These are phyloP conservation scores for Stagonosporopsis vannaccii DNA, from an alignment of 2,329 filamentous ascomycete species.

Conservation along the genomic window DNA sequence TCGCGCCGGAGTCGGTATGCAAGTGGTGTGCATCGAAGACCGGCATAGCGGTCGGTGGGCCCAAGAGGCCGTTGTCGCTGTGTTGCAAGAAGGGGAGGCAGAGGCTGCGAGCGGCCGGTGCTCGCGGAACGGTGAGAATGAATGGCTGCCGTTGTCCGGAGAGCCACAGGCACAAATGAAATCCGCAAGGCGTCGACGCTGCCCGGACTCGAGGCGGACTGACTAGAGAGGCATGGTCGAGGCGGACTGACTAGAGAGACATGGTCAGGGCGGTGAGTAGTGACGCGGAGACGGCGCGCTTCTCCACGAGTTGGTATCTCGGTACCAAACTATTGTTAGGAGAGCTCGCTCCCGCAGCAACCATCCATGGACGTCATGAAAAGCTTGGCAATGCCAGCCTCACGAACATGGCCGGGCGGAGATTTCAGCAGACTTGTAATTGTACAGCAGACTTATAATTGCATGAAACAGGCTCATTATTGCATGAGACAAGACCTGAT, in stretches of 20 bases:
- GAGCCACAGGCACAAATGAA: not conserved
- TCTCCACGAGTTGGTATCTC: constrained; percentile 10
- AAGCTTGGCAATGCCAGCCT: constrained; percentile 5
- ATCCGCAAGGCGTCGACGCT: constrained; percentile 2
- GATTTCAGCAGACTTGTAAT: no score
- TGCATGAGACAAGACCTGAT: no score
- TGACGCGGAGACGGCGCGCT: constrained; percentile 20
- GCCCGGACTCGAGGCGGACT: constrained; percentile 10
- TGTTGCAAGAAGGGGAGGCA: constrained; percentile 28
- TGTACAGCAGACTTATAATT: no score
- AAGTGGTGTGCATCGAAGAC: constrained; percentile 32
- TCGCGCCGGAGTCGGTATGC: constrained; percentile 23
- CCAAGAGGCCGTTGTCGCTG: constrained; percentile 16
- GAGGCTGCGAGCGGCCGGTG: constrained; percentile 31
- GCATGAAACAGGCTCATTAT: no score
- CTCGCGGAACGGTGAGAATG: constrained; percentile 19
- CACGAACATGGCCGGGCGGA: no score
- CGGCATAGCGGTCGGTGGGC: constrained; percentile 37
- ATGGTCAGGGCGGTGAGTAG: constrained; percentile 24
- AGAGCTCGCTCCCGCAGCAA: constrained; percentile 14
- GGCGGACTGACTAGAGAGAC: constrained; percentile 25
- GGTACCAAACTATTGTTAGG: constrained; percentile 26
- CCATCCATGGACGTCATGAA: constrained; percentile 11
- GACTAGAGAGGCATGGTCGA: constrained; percentile 31
- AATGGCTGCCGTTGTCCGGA: constrained; percentile 1